Base-by-base conservation (phyloP, 768 basidiomycete species). In the Arthromyces matolae region DNA sequence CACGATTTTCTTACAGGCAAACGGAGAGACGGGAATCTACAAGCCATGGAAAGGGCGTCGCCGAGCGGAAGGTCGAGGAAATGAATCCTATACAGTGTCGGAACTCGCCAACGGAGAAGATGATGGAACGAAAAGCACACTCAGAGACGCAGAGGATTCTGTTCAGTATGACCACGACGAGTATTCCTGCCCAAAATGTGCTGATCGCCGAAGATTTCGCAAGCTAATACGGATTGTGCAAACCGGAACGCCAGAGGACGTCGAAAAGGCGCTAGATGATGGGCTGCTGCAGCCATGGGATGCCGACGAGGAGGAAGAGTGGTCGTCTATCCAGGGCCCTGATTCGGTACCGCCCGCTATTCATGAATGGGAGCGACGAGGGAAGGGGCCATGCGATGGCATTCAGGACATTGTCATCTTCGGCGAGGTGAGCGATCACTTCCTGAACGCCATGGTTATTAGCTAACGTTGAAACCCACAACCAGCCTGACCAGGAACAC, bases 211-310 rank as follows among this genome's bases (percentile, higher is more conserved):
- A 20, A 25, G 14, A 24, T 47, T 43, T n/a, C 36, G 36, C n/a
- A 12, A 19, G 5, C 23, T 36, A 16, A 10, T 47, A 7, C 14
- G 8, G 7, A 4, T 25, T 13, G 31, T 33, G 12, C 7, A 23
- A 23, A 29, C n/a, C n/a, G 37, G 27, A 18, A 14, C 27, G 1
- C 14, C 27, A 22, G 36, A 33, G 24, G 27, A 27, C 23, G 19
- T n/a, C 25, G 33, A 33, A 1, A 1, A 13, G 1, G 42, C 35
- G 25, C 34, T 52, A n/a, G 50, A 51, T 19, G 40, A 40, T 10
- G 56, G 54, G 14, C 41, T 52, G 7, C 20, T 52, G 19, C 13
- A 8, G 8, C 38, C 50, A n/a, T 51, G 50, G 50, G 50, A 51
- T 10, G 5, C 5, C 14, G 38, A 45, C 5, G 44, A 51, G 23